Evolutionary conservation across 345 rosid species (phyloP).

Genomic region (Salix purpurea): DNA sequence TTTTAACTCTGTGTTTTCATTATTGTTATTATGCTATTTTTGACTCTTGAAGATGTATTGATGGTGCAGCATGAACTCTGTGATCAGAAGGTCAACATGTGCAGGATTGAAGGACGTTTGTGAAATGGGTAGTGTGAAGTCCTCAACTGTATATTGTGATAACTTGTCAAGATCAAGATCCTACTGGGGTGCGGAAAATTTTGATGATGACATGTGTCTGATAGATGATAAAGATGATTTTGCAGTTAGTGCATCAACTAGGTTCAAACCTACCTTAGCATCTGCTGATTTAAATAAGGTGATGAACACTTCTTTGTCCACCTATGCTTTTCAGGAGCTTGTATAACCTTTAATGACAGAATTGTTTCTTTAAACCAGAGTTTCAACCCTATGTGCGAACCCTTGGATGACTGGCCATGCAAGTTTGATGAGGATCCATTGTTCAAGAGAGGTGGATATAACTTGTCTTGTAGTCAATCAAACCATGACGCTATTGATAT

Average conservation of each 20-base stretch:
- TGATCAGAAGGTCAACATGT: conserved; percentile 58
- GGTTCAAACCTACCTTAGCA: conserved; percentile 40
- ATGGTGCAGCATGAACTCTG: conserved; percentile 44
- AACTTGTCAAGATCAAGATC: conserved; percentile 17
- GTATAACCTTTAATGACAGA: not conserved
- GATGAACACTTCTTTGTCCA: conserved; percentile 16
- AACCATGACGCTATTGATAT: conserved; percentile 24
- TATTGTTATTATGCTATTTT: not conserved
- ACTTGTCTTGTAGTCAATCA: conserved; percentile 35
- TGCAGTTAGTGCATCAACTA: conserved; percentile 39
- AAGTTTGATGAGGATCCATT: conserved; percentile 50
- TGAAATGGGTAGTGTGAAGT: conserved; percentile 22
- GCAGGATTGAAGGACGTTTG: conserved; percentile 53
- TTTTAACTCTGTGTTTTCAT: conserved; percentile 3
- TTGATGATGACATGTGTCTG: conserved; percentile 30
- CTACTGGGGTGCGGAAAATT: conserved; percentile 18
- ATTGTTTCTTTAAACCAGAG: conserved; percentile 48
- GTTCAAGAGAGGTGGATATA: conserved; percentile 32
- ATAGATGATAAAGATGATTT: conserved; percentile 69
- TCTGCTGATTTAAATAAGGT: conserved; percentile 72
- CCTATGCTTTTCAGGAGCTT: conserved; percentile 1
- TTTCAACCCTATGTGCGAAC: conserved; percentile 79
- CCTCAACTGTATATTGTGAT: conserved; percentile 33
- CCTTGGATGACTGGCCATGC: conserved; percentile 72
- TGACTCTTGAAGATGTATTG: conserved; percentile 18